phyloP scores from a whole-genome alignment of 176 grass and related monocot genomes.

The Oryza rufipogon region DNA sequence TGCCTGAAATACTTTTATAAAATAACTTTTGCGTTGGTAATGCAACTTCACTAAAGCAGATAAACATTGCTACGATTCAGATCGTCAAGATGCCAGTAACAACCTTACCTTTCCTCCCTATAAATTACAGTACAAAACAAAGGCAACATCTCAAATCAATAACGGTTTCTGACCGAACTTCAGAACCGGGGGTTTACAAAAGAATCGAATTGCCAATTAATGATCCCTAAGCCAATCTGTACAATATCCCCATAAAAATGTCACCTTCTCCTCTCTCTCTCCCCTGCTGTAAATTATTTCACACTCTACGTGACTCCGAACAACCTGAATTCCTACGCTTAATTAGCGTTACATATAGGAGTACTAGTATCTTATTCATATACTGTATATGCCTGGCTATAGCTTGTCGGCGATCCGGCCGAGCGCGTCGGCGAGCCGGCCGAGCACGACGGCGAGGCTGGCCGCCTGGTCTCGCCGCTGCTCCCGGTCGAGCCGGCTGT shows the following conservation, averaged over 20 bases:
- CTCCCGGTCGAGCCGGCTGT: slow-evolving; percentile 82
- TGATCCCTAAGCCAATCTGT: slow-evolving; percentile 58
- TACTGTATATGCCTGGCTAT: slow-evolving; percentile 30
- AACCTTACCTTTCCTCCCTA: neutral
- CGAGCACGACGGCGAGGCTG: slow-evolving; percentile 72
- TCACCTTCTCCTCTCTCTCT: neutral
- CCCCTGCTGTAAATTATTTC: slow-evolving; percentile 36
- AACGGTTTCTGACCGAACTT: slow-evolving; percentile 30
- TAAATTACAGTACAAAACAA: neutral
- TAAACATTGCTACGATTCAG: too few species aligned
- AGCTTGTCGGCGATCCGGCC: slow-evolving; percentile 94
- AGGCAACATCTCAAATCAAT: slow-evolving; percentile 4
- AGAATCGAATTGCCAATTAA: slow-evolving; percentile 55
- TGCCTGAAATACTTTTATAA: too few species aligned
- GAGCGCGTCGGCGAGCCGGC: slow-evolving; percentile 82
- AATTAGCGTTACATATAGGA: neutral
- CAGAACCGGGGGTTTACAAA: slow-evolving; percentile 41
- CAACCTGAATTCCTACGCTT: neutral
- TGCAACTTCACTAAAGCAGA: too few species aligned
- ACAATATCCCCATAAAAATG: slow-evolving; percentile 44
- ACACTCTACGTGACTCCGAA: neutral
- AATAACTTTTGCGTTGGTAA: too few species aligned
- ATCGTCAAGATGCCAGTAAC: too few species aligned
- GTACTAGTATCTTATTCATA: neutral
- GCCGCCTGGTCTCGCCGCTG: slow-evolving; percentile 73